These are phyloP conservation scores for Globisporangium takayamanum DNA, from an alignment of 352 stramenopile genomes.

Conservation along the genomic window DNA sequence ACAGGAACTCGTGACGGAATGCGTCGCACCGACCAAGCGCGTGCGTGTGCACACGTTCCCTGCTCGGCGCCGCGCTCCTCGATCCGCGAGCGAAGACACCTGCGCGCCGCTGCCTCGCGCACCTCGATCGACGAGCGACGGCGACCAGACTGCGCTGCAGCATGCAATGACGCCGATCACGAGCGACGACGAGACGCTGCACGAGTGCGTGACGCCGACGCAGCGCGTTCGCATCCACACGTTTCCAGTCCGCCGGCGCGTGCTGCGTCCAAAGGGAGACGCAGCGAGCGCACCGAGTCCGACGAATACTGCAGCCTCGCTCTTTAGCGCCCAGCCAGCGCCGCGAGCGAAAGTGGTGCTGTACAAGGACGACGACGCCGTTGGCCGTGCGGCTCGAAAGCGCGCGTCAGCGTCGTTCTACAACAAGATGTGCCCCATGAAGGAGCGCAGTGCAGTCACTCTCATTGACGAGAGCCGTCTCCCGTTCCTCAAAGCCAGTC, in stretches of 20 bases:
- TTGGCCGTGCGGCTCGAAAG: background rate
- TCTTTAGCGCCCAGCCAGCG: background rate
- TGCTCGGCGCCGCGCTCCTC: background rate
- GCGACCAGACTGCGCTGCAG: background rate
- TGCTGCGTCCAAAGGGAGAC: background rate
- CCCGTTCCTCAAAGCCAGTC: constrained; percentile 3
- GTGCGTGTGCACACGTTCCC: constrained; percentile 11
- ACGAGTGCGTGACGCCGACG: constrained; percentile 1
- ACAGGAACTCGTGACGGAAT: background rate
- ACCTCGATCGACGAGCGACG: background rate
- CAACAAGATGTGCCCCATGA: background rate
- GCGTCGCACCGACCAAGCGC: constrained; percentile 6
- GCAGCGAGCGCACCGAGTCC: background rate
- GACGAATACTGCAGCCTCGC: background rate
- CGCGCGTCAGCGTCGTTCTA: background rate
- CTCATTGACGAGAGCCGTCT: constrained; percentile 9
- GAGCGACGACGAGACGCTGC: background rate
- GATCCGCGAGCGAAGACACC: background rate
- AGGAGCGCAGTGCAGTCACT: background rate
- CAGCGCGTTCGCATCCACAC: constrained; percentile 9
- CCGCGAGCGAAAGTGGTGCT: background rate
- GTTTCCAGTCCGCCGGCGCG: constrained; percentile 5
- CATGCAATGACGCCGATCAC: too few relatives aligned
- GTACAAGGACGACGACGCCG: background rate
- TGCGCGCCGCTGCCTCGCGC: background rate